Base-by-base conservation (phyloP, 352 stramenopile species). In the Phytopythium helicoides region DNA sequence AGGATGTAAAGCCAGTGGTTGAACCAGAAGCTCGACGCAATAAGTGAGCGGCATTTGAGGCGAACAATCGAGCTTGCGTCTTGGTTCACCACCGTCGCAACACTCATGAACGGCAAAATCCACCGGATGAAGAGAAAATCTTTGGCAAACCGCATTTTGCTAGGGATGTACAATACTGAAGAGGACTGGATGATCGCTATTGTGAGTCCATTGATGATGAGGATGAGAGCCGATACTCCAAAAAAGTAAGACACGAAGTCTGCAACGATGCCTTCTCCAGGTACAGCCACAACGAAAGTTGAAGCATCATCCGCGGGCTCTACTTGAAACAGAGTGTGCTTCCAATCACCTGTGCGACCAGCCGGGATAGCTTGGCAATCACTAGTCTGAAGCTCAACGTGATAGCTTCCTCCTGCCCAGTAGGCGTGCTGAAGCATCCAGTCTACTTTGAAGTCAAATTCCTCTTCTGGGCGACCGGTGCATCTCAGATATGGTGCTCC, bases 1-100 rank as follows among this genome's bases (percentile, higher is more conserved):
- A 26, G 18, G 31, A 78, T 70, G 55, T 75, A 75, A 14, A 78
- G 36, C 68, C 68, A 75, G 46, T 79, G 54, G 47, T 75, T 75
- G 54, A 73, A 66, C 68, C 68, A 79, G 12, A 72, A 12, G 41
- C 75, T 59, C 40, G 65, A 73, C 0, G 58, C 68, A 39, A 70
- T 64, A 31, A 72, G 38, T 5, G 60, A 23, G 8, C 39, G 37
- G 18, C 61, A 41, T 15, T 72, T 73, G 21, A 73, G 47, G 6
- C 42, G 60, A 6, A 52, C 51, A 3, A 66, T 37, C 3, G 35
- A 12, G 23, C 52, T 52, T 14, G 61, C 28, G 18, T 47, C 31
- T 16, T 46, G 31, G 3, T 37, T 5, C 1, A 47, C 18, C 41
- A 47, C 33, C 1, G 35, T 62, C 12, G 59, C 48, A 2, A 56